Percentiles rank a stretch among this genome's conserved stretches.
These are phyloP conservation scores for Phialemonium atrogriseum DNA, from an alignment of 2,329 filamentous ascomycete genomes.

Conservation along the genomic window DNA sequence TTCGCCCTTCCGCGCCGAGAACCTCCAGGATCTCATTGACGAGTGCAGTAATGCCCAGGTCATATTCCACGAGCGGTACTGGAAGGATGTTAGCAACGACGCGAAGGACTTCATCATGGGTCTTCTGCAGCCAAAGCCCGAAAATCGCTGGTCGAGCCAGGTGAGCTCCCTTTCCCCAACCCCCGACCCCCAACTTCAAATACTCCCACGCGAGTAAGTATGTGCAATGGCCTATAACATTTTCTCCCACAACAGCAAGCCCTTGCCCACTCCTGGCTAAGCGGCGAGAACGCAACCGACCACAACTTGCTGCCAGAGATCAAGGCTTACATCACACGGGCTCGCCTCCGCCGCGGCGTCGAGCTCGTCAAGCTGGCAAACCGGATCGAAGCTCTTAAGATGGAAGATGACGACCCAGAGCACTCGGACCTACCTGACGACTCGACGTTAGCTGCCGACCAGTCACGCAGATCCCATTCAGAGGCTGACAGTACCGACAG, in stretches of 20 bases:
- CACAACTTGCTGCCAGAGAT: slow-evolving; percentile 98
- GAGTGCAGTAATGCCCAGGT: slow-evolving; percentile 81
- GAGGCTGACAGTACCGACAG: neutral
- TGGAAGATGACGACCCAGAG: slow-evolving; percentile 78
- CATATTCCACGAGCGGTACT: slow-evolving; percentile 95
- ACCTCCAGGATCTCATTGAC: slow-evolving; percentile 83
- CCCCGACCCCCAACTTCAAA: no score
- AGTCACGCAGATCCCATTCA: slow-evolving; percentile 15
- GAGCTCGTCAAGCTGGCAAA: slow-evolving; percentile 94
- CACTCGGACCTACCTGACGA: slow-evolving; percentile 66
- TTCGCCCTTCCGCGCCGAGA: slow-evolving; percentile 95
- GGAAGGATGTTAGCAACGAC: slow-evolving; percentile 93
- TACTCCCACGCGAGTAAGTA: no score
- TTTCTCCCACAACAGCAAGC: slow-evolving; percentile 47
- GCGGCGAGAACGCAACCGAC: slow-evolving; percentile 82
- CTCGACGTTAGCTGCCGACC: slow-evolving; percentile 45
- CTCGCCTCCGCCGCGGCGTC: slow-evolving; percentile 85
- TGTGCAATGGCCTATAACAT: slow-evolving; percentile 11
- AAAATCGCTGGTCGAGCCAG: slow-evolving; percentile 68
- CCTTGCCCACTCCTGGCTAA: slow-evolving; percentile 79
- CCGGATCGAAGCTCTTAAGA: slow-evolving; percentile 88
- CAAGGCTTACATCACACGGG: slow-evolving; percentile 85
- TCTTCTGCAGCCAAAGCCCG: slow-evolving; percentile 71
- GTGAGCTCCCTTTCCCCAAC: slow-evolving; percentile 48
- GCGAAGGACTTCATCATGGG: slow-evolving; percentile 89